Percentiles rank a stretch among this genome's conserved stretches.
Evolutionary conservation across 441 rosid genomes (phyloP).

Genomic region (Populus hybrid): DNA sequence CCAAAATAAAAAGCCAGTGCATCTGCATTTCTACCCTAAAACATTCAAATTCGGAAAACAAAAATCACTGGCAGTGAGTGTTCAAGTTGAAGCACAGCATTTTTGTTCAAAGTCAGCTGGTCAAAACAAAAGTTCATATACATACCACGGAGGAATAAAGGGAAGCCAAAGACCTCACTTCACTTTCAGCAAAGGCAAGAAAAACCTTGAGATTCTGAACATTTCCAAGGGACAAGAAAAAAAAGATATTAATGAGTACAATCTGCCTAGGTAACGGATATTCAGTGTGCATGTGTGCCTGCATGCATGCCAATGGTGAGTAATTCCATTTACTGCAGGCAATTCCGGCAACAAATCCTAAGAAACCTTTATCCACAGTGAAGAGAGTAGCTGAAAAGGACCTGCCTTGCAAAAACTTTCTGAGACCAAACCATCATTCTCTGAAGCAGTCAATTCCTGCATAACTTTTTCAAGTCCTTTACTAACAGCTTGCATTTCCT

Average conservation of each 20-base stretch:
- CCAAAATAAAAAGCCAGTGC: slow-evolving; percentile 88
- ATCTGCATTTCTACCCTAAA: slow-evolving; percentile 90
- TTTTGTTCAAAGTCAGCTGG: slow-evolving; percentile 4
- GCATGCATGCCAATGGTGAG: neutral
- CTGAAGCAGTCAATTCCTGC: slow-evolving; percentile 81
- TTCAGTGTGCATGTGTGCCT: neutral
- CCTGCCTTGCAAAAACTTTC: slow-evolving; percentile 63
- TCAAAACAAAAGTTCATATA: slow-evolving; percentile 21
- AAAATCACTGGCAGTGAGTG: slow-evolving; percentile 6
- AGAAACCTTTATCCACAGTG: slow-evolving; percentile 3
- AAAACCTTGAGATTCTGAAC: slow-evolving; percentile 64
- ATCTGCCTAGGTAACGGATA: neutral
- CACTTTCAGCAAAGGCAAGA: slow-evolving; percentile 73
- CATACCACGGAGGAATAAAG: slow-evolving; percentile 83
- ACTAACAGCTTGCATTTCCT: slow-evolving; percentile 97
- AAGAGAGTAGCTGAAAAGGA: slow-evolving; percentile 7
- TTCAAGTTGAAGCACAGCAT: neutral
- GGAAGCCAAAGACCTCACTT: slow-evolving; percentile 77
- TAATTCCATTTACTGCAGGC: neutral
- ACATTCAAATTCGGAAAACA: slow-evolving; percentile 23
- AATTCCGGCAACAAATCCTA: neutral
- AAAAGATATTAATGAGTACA: neutral
- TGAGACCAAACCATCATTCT: slow-evolving; percentile 83
- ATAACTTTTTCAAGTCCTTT: slow-evolving; percentile 88
- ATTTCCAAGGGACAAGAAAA: neutral